Percentiles rank a stretch among this genome's conserved stretches.
Conservation (phyloP, 2,329 filamentous ascomycete genomes). For the Pseudogymnoascus pannorum region DNA sequence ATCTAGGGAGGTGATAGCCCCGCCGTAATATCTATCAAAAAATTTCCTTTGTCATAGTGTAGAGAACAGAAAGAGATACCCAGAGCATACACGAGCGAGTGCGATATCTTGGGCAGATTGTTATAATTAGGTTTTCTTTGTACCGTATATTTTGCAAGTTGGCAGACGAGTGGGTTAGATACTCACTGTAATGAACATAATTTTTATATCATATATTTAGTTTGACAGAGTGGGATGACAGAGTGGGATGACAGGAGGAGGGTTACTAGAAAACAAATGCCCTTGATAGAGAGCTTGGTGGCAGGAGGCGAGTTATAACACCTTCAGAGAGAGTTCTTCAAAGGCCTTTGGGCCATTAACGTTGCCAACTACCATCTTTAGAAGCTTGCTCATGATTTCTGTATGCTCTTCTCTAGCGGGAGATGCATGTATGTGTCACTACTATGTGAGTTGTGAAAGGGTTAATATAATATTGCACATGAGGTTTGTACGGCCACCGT, state of each 20-base stretch:
- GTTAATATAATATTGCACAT: not conserved
- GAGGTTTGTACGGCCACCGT: not conserved
- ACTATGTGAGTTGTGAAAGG: too few relatives aligned
- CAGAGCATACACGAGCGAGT: not conserved
- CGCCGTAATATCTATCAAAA: constrained; percentile 7
- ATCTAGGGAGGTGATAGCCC: constrained; percentile 11
- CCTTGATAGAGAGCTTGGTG: too few relatives aligned
- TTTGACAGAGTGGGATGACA: not conserved
- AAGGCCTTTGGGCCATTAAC: too few relatives aligned
- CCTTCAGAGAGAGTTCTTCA: too few relatives aligned
- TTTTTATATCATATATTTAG: not conserved
- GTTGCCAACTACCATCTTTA: too few relatives aligned
- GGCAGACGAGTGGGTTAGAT: constrained; percentile 6
- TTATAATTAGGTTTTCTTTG: constrained; percentile 7
- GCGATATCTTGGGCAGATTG: constrained; percentile 6
- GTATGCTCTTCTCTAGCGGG: too few relatives aligned
- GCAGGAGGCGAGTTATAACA: too few relatives aligned
- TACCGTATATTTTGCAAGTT: constrained; percentile 8
- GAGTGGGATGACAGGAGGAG: too few relatives aligned
- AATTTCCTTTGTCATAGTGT: constrained; percentile 2
- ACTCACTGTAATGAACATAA: constrained; percentile 8
- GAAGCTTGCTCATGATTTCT: too few relatives aligned
- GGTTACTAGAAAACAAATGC: too few relatives aligned
- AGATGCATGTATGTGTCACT: too few relatives aligned
- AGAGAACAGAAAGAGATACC: constrained; percentile 5